A percentile compares a stretch with the other conserved stretches of the same genome.
Evolutionary conservation across 1,284 basidiomycete species (phyloP).

Genomic region (Irpex sp.): DNA sequence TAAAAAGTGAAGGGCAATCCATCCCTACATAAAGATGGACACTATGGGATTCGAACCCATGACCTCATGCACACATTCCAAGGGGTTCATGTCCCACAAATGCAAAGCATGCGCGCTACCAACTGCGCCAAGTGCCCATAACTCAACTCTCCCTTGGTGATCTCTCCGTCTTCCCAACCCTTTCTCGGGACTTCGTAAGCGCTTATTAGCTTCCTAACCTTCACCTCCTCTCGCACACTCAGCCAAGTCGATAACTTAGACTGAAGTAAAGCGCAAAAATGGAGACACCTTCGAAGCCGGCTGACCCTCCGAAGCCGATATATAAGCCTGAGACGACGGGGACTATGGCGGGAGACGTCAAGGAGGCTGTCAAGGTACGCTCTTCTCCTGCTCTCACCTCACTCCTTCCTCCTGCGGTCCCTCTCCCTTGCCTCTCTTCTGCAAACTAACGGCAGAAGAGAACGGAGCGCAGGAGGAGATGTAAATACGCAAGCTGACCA

Average conservation of each 20-base stretch:
- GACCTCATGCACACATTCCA: neutral
- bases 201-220: neutral
- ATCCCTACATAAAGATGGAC: neutral
- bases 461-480: too few species aligned
- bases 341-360: slow-evolving; percentile 37
- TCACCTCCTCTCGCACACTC: neutral
- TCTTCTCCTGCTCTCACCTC: neutral
- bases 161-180: neutral
- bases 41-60: neutral
- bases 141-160: neutral
- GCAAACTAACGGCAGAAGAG: too few species aligned
- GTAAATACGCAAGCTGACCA: slow-evolving; percentile 12
- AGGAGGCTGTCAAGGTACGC: slow-evolving; percentile 40
- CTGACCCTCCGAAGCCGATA: slow-evolving; percentile 22
- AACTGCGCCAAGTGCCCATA: neutral
- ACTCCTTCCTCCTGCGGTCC: neutral
- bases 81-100: neutral
- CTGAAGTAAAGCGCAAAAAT: neutral
- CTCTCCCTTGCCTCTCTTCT: too few species aligned
- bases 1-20: too few species aligned
- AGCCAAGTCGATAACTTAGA: neutral
- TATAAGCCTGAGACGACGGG: slow-evolving; percentile 44
- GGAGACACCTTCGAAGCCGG: slow-evolving; percentile 7
- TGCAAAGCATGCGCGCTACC: neutral
- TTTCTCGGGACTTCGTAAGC: neutral